phyloP scores from a whole-genome alignment of 2,329 filamentous ascomycete species.

The Rutstroemia sp. region DNA sequence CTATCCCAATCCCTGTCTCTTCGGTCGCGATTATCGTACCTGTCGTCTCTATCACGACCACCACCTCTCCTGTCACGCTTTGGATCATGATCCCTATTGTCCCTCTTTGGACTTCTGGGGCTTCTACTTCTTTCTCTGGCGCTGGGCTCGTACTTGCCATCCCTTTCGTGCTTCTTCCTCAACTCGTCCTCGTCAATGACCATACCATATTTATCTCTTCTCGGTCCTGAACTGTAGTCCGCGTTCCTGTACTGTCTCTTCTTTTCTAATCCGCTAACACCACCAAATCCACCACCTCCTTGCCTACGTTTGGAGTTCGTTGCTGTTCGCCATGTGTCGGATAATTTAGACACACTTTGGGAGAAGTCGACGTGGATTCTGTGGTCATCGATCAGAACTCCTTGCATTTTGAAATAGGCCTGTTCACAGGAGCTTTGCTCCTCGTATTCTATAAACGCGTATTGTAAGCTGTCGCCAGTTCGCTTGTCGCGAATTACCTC shows the following conservation, averaged over 20 bases:
- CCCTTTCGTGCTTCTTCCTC: conserved; percentile 41
- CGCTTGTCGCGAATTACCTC: conserved; percentile 93
- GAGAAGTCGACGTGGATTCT: conserved; percentile 98
- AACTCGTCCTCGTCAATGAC: conserved; percentile 72
- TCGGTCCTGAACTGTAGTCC: conserved; percentile 29
- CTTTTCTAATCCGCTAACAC: conserved; percentile 81
- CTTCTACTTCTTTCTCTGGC: conserved; percentile 30
- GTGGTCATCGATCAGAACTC: conserved; percentile 91
- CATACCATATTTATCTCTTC: conserved; percentile 60
- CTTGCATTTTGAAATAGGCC: conserved; percentile 98
- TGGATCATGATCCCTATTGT: conserved; percentile 15
- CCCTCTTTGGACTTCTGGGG: conserved; percentile 21
- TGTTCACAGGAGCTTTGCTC: conserved; percentile 89
- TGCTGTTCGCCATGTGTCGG: conserved; percentile 79
- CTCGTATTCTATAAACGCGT: conserved; percentile 95
- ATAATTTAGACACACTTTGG: conserved; percentile 83
- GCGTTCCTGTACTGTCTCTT: conserved; percentile 74
- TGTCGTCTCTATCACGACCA: conserved; percentile 14
- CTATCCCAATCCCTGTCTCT: conserved; percentile 16
- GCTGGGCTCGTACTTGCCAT: conserved; percentile 25
- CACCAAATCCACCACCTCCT: conserved; percentile 74
- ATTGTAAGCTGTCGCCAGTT: conserved; percentile 91
- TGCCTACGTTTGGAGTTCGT: conserved; percentile 72
- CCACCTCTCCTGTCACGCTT: conserved; percentile 16
- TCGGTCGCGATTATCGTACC: conserved; percentile 20